Evolutionary conservation across 306 rosid species (phyloP).

Genomic region (Lupinus albus): DNA sequence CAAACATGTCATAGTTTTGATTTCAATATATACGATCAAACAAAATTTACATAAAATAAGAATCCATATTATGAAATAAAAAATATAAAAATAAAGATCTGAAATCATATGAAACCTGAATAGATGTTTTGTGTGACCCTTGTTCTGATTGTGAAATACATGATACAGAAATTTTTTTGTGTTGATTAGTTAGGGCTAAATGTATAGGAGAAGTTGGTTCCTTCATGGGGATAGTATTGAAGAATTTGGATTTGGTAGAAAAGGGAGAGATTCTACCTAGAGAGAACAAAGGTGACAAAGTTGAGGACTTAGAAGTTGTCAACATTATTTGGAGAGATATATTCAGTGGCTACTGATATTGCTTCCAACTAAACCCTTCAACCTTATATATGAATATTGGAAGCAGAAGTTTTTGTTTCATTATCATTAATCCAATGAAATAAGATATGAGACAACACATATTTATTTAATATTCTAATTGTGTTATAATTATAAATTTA

Average conservation of each 20-base stretch:
- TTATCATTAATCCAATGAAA: no score
- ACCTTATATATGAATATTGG: no score
- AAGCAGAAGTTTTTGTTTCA: no score
- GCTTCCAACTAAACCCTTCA: no score
- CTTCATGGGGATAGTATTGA: constrained; percentile 33
- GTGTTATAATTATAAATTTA: no score
- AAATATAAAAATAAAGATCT: not conserved
- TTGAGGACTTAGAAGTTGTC: constrained; percentile 31
- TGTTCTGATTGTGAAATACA: constrained; percentile 43
- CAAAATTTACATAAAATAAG: constrained; percentile 8
- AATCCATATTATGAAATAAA: not conserved
- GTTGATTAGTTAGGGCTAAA: constrained; percentile 36
- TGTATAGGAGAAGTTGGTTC: constrained; percentile 9
- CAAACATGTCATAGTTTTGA: no score
- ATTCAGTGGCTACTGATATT: no score
- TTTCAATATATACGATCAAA: not conserved
- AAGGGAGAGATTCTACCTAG: constrained; percentile 6
- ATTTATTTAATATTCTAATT: no score
- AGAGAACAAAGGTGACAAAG: constrained; percentile 22
- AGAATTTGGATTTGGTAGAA: constrained; percentile 34
- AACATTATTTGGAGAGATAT: constrained; percentile 14
- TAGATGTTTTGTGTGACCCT: constrained; percentile 44
- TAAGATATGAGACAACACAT: no score
- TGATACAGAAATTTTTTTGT: constrained; percentile 38
- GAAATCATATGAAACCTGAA: constrained; percentile 49